Evolutionary conservation across 768 basidiomycete species (phyloP).

Genomic region (Agaricus blazei): DNA sequence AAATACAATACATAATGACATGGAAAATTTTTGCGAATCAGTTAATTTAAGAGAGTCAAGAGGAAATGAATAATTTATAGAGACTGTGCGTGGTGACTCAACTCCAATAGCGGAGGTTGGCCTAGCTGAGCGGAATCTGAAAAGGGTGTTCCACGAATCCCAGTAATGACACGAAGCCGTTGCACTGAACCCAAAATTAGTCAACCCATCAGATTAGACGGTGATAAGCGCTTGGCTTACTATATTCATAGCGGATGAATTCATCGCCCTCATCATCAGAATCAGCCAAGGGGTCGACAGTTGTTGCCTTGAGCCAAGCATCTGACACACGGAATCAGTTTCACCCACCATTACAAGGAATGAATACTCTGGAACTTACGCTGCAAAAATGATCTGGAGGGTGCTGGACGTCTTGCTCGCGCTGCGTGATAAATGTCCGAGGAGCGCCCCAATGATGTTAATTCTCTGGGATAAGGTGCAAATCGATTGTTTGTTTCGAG

Average conservation of each 20-base stretch:
- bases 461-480: constrained; percentile 27
- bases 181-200: not conserved
- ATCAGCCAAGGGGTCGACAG: constrained; percentile 67
- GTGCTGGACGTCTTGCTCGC: constrained; percentile 16
- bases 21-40: not conserved
- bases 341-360: not conserved
- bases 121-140: not conserved
- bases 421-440: constrained; percentile 13
- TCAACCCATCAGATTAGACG: not conserved
- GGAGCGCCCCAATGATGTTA: constrained; percentile 10
- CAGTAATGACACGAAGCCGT: constrained; percentile 8
- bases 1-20: constrained; percentile 6
- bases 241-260: constrained; percentile 58
- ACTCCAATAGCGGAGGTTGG: not conserved
- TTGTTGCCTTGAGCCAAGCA: constrained; percentile 65
- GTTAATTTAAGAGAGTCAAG: not conserved
- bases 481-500: constrained; percentile 22
- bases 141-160: constrained; percentile 1
- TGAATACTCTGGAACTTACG: constrained; percentile 37
- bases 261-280: constrained; percentile 76
- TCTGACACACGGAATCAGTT: constrained; percentile 34
- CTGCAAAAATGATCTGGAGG: constrained; percentile 55
- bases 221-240: constrained; percentile 31
- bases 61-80: not conserved
- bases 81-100: constrained; percentile 1